These are phyloP conservation scores for Xylariaceae sp. DNA, from an alignment of 2,329 filamentous ascomycete species.

Conservation along the genomic window DNA sequence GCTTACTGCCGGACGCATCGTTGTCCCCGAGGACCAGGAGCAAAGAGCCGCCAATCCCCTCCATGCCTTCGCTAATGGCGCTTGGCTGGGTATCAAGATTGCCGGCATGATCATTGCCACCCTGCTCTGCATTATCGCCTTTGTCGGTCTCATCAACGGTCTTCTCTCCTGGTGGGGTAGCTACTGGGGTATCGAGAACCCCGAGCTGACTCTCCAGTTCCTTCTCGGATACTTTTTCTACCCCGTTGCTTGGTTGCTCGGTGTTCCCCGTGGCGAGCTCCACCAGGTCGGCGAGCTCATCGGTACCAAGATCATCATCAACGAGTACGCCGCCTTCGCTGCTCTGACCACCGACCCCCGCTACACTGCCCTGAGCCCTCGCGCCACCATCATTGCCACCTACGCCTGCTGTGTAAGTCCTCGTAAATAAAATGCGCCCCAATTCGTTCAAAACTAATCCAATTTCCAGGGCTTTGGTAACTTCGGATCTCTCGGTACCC, in stretches of 20 bases:
- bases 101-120: slow-evolving; percentile 69
- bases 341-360: slow-evolving; percentile 45
- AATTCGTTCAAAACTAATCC: slow-evolving; percentile 13
- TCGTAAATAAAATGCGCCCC: neutral
- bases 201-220: slow-evolving; percentile 61
- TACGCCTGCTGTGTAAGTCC: slow-evolving; percentile 66
- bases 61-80: slow-evolving; percentile 68
- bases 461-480: slow-evolving; percentile 63
- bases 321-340: slow-evolving; percentile 73
- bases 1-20: slow-evolving; percentile 72
- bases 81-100: slow-evolving; percentile 71
- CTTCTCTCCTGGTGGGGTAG: slow-evolving; percentile 68
- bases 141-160: slow-evolving; percentile 61
- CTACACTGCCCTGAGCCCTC: slow-evolving; percentile 58
- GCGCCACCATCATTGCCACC: slow-evolving; percentile 75
- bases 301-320: slow-evolving; percentile 78
- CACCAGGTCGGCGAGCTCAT: slow-evolving; percentile 73
- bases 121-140: slow-evolving; percentile 66
- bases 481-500: slow-evolving; percentile 79
- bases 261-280: slow-evolving; percentile 60
- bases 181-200: slow-evolving; percentile 61
- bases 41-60: slow-evolving; percentile 72
- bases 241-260: slow-evolving; percentile 65
- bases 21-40: slow-evolving; percentile 74
- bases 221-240: slow-evolving; percentile 69